Base-by-base conservation (phyloP, 176 grass and related monocot species). In the Oryza coarctata region DNA sequence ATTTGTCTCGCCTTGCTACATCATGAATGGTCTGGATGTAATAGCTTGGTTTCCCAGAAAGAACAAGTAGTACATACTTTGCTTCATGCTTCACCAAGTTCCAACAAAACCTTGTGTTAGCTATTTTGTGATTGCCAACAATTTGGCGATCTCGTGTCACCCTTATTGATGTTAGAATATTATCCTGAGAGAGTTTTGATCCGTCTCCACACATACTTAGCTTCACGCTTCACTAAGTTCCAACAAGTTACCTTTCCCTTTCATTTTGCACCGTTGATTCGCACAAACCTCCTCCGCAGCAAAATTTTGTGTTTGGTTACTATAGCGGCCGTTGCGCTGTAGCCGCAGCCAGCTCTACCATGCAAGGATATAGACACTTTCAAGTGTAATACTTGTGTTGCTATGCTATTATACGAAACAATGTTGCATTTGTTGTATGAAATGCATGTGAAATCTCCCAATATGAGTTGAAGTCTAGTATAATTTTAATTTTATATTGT, bases 1-100 rank as follows among this genome's bases (percentile, higher is more conserved):
- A 15, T 65, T 65, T 65, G 73, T 77, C 65, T 82, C 55, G 36
- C 65, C 15, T 71, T 30, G 85, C 30, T 12, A 35, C 77, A 64
- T 38, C 49, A 63, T 63, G 50, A 49, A 50, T 14, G 64, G 47
- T n/a, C 65, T 40, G 25, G 12, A 32, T 20, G 40, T 73, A 71
- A 82, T 87, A 55, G 77, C 47, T 77, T 35, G 40, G 79, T 87
- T 55, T 65, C 31, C 55, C 73, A 52, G 39, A 31, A 36, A 25
- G 65, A 76, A 63, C 32, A 33, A 33, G 4, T 33, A 33, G 32
- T 33, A 33, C 32, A 2, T 4, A 33, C 32, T 33, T 4, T n/a
- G n/a, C n/a, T n/a, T n/a, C n/a, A n/a, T n/a, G n/a, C n/a, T n/a
- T n/a, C n/a, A n/a, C n/a, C n/a, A n/a, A n/a, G n/a, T n/a, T n/a